These are phyloP conservation scores for Theobroma cacao DNA, from an alignment of 345 rosid genomes.

Conservation along the genomic window DNA sequence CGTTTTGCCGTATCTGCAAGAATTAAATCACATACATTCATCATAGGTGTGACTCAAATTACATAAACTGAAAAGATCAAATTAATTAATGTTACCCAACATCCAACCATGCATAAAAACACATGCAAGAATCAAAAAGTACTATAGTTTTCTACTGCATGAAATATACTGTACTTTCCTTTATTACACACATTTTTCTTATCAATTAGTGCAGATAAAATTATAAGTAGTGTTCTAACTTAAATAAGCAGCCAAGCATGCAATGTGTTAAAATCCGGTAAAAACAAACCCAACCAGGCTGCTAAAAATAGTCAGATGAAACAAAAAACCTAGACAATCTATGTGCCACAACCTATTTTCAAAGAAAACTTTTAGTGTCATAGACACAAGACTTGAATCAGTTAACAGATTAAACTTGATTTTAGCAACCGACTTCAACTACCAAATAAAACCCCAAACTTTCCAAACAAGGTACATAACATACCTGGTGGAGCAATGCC, in stretches of 20 bases:
- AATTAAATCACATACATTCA: constrained; percentile 1
- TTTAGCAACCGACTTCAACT: constrained; percentile 11
- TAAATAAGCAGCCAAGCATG: neutral
- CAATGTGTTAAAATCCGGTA: neutral
- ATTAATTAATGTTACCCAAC: neutral
- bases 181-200: neutral
- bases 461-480: constrained; percentile 13
- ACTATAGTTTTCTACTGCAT: neutral
- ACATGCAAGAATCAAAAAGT: neutral
- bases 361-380: neutral
- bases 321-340: neutral
- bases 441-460: neutral
- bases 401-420: neutral
- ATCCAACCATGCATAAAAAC: neutral
- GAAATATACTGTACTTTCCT: neutral
- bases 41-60: neutral
- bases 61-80: constrained; percentile 2
- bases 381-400: neutral
- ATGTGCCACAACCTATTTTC: neutral
- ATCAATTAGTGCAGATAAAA: neutral
- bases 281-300: neutral
- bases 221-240: neutral
- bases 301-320: neutral
- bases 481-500: constrained; percentile 86
- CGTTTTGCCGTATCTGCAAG: constrained; percentile 88